Evolutionary conservation across 148 eudicot species (phyloP).

Genomic region (Fagopyrum esculentum): DNA sequence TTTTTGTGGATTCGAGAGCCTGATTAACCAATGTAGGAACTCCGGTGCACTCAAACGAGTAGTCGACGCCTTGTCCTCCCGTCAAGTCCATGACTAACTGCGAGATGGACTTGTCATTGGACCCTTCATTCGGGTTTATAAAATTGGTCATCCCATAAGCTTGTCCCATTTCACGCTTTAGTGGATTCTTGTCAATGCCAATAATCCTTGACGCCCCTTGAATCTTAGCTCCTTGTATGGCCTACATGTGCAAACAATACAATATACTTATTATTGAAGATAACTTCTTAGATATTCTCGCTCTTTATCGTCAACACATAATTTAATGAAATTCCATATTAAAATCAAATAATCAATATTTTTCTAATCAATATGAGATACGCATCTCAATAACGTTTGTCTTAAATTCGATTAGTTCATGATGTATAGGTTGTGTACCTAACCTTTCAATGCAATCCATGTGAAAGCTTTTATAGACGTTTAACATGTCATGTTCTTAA

Average conservation of each 20-base stretch:
- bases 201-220: slow-evolving; percentile 42
- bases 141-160: slow-evolving; percentile 49
- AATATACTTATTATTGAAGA: too few relatives aligned
- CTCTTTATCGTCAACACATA: too few relatives aligned
- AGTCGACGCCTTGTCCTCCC: slow-evolving; percentile 42
- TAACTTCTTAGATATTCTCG: too few relatives aligned
- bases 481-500: too few relatives aligned
- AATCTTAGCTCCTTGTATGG: slow-evolving; percentile 37
- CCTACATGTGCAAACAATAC: slow-evolving; percentile 18
- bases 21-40: slow-evolving; percentile 30
- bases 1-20: slow-evolving; percentile 14
- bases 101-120: slow-evolving; percentile 29
- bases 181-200: slow-evolving; percentile 30
- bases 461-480: too few relatives aligned
- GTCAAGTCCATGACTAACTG: slow-evolving; percentile 35
- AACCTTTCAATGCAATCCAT: too few relatives aligned
- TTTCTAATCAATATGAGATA: too few relatives aligned
- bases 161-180: slow-evolving; percentile 10
- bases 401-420: too few relatives aligned
- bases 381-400: too few relatives aligned
- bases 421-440: too few relatives aligned
- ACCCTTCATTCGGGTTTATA: slow-evolving; percentile 29
- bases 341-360: too few relatives aligned
- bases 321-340: too few relatives aligned
- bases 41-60: slow-evolving; percentile 43